Conservation (phyloP, 805 yeast species). For the Diddensiella caesifluorescens region DNA sequence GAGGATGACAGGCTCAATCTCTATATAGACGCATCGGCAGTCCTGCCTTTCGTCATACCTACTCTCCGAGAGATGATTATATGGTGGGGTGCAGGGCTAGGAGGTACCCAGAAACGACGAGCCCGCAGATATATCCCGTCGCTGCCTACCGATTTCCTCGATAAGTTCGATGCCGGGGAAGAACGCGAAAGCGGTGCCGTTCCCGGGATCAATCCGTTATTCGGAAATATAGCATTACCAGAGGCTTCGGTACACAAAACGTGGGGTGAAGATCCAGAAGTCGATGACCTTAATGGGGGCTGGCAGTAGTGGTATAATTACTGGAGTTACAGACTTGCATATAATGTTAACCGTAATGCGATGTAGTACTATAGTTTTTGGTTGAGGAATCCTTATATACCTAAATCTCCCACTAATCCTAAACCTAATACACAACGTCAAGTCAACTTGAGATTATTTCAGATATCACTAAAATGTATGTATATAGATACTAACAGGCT, state of each 20-base stretch:
- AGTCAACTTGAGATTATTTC: no score
- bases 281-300: conserved; percentile 19
- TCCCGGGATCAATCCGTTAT: conserved; percentile 13
- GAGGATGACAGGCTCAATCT: conserved; percentile 26
- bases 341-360: no score
- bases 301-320: conserved; percentile 12
- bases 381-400: no score
- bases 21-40: conserved; percentile 31
- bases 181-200: conserved; percentile 9
- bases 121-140: conserved; percentile 63
- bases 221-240: conserved; percentile 20
- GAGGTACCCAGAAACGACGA: conserved; percentile 51
- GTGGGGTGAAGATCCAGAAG: conserved; percentile 25
- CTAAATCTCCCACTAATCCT: no score
- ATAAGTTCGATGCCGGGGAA: conserved; percentile 54
- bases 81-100: conserved; percentile 71
- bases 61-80: conserved; percentile 65
- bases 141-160: conserved; percentile 63
- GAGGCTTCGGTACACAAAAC: conserved; percentile 24
- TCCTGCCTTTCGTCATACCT: conserved; percentile 58
- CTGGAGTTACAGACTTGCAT: no score
- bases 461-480: no score
- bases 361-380: no score
- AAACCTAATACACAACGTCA: no score
- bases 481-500: no score